Percentiles rank a stretch among this genome's conserved stretches.
phyloP scores from a whole-genome alignment of 73 alveolate genomes.

The Uronychia setigera region DNA sequence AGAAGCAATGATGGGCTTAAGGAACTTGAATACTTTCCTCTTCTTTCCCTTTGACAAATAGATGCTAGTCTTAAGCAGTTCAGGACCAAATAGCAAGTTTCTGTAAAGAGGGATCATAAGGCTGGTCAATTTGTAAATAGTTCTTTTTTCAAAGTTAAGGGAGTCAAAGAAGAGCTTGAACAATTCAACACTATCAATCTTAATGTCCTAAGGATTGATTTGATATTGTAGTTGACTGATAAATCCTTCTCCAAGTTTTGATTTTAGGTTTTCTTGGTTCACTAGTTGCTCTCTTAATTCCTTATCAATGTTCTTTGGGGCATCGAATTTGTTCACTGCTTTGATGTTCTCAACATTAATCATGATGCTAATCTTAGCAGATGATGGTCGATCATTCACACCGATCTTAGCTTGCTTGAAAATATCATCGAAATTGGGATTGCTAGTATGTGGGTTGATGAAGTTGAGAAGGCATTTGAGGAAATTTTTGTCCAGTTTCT shows the following conservation, averaged over 20 bases:
- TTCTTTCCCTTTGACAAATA: no score
- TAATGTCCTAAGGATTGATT: not conserved
- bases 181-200: not conserved
- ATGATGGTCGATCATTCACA: no score
- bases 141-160: not conserved
- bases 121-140: no score
- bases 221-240: not conserved
- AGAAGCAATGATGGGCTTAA: not conserved
- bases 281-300: no score
- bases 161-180: not conserved
- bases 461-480: conserved; percentile 5
- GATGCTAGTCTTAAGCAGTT: no score
- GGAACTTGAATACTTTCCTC: not conserved
- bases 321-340: no score
- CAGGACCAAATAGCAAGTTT: no score
- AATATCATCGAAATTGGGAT: conserved; percentile 8
- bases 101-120: no score
- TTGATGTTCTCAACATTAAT: not conserved
- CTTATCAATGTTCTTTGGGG: no score
- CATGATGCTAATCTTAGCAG: not conserved
- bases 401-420: no score
- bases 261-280: not conserved
- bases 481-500: not conserved
- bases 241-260: not conserved
- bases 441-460: not conserved